Evolutionary conservation across 208 protist genomes (phyloP), one percentile per base, ranked within the genome.

Genomic region (Trypanosoma boissoni): DNA sequence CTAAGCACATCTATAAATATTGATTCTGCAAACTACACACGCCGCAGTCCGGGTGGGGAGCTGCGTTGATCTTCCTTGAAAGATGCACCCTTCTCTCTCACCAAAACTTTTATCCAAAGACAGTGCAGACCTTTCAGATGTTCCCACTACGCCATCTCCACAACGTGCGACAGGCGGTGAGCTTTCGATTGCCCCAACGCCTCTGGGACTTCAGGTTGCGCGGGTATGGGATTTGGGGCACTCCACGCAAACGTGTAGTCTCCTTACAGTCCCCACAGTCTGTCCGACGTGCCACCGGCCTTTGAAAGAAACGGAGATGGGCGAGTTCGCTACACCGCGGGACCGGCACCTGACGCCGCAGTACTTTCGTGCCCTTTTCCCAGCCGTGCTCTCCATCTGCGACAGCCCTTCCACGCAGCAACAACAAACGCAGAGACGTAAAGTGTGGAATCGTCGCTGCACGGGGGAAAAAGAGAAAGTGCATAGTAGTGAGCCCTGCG

Each of bases 331-430:
- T 1, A 14, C 28, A 48, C 28, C 37, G 23, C 12, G 1, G 10
- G 58, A 55, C 36, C 44, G 36, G 2, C 63, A n/a, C 4, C 67
- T 77, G 58, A 78, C 78, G 12, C 74, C 83, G 8, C 83, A 84
- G 24, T 90, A 90, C 69, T 90, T 90, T 56, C 64, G 83, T 23
- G 70, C 75, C 0, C 69, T 90, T 20, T 44, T 57, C 14, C 10
- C 43, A 14, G 44, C 41, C 3, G 56, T 60, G 29, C 76, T 90
- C 14, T 66, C 75, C 8, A 90, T 90, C 31, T 65, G 67, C 51
- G 60, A 61, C 28, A 66, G 58, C 51, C 58, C 58, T 16, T 65
- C 67, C 1, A 29, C 27, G 14, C 16, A 43, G 3, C 10, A 29
- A 46, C 21, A 10, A 28, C 52, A 21, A 16, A 73, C 26, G 56